Conservation (phyloP, 108 stramenopile species). For the Discostella pseudostelligera region DNA sequence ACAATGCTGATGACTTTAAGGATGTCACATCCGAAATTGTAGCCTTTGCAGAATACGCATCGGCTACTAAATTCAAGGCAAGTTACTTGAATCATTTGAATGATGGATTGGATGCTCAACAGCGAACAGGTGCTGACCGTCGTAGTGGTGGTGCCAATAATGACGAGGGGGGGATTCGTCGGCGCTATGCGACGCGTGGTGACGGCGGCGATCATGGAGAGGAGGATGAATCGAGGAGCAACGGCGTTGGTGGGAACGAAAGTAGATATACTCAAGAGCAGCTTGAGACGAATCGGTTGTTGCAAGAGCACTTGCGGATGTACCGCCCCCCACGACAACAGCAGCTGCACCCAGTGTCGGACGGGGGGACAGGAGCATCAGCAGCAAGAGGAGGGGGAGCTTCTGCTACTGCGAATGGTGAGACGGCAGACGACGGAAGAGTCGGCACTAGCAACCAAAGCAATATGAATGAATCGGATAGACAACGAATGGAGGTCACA, state of each 20-base stretch:
- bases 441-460: not conserved
- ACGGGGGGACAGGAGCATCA: not conserved
- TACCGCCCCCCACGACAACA: not conserved
- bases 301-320: slow-evolving; percentile 34
- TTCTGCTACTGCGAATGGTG: not conserved
- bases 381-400: slow-evolving; percentile 7
- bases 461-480: no score
- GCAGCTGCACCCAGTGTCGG: not conserved
- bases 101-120: slow-evolving; percentile 15
- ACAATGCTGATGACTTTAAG: no score
- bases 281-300: slow-evolving; percentile 32
- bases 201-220: not conserved
- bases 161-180: not conserved
- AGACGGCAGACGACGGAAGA: no score
- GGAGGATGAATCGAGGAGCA: not conserved
- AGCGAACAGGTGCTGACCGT: slow-evolving; percentile 1
- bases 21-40: slow-evolving; percentile 45
- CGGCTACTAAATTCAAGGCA: slow-evolving; percentile 61
- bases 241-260: not conserved
- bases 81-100: slow-evolving; percentile 69
- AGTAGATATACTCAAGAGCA: slow-evolving; percentile 24
- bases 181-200: not conserved
- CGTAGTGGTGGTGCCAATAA: not conserved
- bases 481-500: no score
- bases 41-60: slow-evolving; percentile 61